Base-by-base conservation (phyloP, 1,284 basidiomycete genomes). In the Cutaneotrichosporon arboriforme region DNA sequence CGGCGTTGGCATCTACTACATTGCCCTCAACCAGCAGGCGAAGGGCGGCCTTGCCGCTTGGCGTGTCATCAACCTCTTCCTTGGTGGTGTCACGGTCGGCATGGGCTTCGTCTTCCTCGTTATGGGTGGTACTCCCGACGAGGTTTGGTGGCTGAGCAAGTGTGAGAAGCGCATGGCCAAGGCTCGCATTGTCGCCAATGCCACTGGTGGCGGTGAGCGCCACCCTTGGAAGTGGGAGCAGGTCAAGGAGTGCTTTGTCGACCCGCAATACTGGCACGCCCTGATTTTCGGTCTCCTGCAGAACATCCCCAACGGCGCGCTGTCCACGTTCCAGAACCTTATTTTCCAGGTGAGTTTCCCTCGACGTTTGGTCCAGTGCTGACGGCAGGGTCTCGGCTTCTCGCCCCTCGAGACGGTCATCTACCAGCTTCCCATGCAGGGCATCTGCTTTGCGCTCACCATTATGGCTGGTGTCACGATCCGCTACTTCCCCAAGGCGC, bases 21-120 rank as follows among this genome's bases (percentile, higher is more conserved):
- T 67, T 39, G 66, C 61, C 13, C 52, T 52, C 15, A 50, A 57
- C 31, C 48, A 59, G 4, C 52, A 65, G 37, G 21, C 26, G 31
- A 23, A 48, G 2, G 64, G 64, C 33, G 56, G 57, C 5, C 42
- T 63, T 2, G 62, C 63, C 7, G 66, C 59, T 2, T 68, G 66
- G 66, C 54, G 65, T 10, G 63, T 62, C 14, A 68, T 68, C 60
- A 63, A 64, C 54, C 59, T 62, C 42, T 68, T 68, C 61, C 61
- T 68, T 23, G 66, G 66, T 15, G 59, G 51, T 7, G 34, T 56
- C 8, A 68, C 66, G 12, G 38, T 66, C 40, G 55, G 55, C 36
- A 46, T 60, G 42, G 59, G 59, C 15, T 39, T 66, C 36, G 44
- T 65, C 37, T 57, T 65, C 40, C 47, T 62, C 44, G 42, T 65